Evolutionary conservation across 805 yeast species (phyloP), one percentile per base, ranked within the genome.

Genomic region (Wickerhamiella australiensis): DNA sequence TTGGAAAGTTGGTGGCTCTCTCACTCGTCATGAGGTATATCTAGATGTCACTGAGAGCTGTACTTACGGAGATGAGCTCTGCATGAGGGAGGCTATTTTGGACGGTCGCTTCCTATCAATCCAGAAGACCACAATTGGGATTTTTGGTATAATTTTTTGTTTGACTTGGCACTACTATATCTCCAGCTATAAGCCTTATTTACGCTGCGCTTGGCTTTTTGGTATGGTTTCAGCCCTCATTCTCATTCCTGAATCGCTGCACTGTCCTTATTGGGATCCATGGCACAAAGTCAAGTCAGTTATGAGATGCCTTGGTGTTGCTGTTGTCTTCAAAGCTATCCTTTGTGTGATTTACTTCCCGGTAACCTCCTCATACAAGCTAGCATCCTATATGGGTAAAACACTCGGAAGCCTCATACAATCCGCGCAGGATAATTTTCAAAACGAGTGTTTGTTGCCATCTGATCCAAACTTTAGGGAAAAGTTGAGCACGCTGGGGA

Each of bases 231-330:
- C 42, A 7, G 42, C 42, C 3, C 42, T 37, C 42, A 37, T 37
- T 22, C 15, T 37, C 13, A 37, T 37, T 20, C 42, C 42, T 20
- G 42, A 37, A 37, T 37, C 42, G 3, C 26, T 37, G 5, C 42
- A 37, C 26, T 37, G 26, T 12, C 42, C 42, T 20, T 37, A 37
- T 17, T 37, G 42, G 42, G 42, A 37, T n/a, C 42, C 42, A 8
- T 37, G 42, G 42, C 42, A 37, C n/a, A 37, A 37, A 17, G 26
- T 17, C 5, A 37, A 37, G 21, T 37, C 42, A 5, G 12, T 37
- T 9, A 3, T 37, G 22, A 20, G 42, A 20, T 37, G 42, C n/a
- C 20, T 37, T 11, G 42, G 42, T 3, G 6, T 20, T 8, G 42
- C 42, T 12, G 26, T 22, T 20, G 5, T 26, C 9, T 3, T 37